phyloP scores from a whole-genome alignment of 345 rosid genomes.

The Mallotus nudiflorus region DNA sequence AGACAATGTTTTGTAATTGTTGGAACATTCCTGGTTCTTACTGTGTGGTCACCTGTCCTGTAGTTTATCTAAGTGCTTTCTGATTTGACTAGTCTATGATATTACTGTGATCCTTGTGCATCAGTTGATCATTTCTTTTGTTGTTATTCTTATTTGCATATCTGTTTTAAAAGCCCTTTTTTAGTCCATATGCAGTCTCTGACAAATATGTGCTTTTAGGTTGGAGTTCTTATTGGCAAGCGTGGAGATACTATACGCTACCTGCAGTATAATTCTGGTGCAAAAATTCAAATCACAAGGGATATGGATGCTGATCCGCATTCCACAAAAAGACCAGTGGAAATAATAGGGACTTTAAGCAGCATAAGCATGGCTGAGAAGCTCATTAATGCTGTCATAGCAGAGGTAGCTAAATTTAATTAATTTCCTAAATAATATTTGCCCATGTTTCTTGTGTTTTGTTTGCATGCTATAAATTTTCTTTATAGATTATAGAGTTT shows the following conservation, averaged over 20 bases:
- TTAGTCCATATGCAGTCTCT: neutral
- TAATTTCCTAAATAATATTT: neutral
- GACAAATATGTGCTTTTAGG: conserved; percentile 41
- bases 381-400: conserved; percentile 76
- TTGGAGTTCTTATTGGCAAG: conserved; percentile 93
- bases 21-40: neutral
- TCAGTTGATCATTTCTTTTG: neutral
- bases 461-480: neutral
- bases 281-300: conserved; percentile 87
- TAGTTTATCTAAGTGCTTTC: no score
- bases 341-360: conserved; percentile 65
- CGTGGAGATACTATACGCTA: conserved; percentile 82
- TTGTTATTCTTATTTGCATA: neutral
- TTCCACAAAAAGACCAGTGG: conserved; percentile 76
- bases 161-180: neutral
- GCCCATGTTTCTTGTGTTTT: neutral
- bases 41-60: neutral
- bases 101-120: neutral
- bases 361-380: conserved; percentile 77
- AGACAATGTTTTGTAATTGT: neutral
- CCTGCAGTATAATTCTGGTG: conserved; percentile 83
- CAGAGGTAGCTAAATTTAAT: conserved; percentile 49
- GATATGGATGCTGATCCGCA: conserved; percentile 85
- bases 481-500: no score
- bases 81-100: no score